These are phyloP conservation scores for Acanthamoeba lugdunensis DNA, from an alignment of 208 protist genomes.

Conservation along the genomic window DNA sequence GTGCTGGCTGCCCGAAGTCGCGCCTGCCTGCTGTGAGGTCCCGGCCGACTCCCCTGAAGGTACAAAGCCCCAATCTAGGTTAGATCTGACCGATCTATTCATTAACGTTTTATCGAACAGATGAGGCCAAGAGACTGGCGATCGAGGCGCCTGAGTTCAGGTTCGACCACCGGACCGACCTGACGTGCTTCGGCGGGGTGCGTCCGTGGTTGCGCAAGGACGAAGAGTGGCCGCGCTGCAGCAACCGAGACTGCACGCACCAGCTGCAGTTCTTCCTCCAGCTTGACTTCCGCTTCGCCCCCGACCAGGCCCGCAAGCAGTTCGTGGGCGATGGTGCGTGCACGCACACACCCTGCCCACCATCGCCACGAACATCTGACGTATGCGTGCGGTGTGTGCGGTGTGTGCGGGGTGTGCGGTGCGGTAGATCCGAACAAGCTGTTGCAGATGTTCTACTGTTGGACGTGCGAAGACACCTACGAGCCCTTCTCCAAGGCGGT, in stretches of 20 bases:
- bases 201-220: not conserved
- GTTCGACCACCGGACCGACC: not conserved
- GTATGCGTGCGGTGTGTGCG: not conserved
- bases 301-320: not conserved
- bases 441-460: not conserved
- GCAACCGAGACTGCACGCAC: not conserved
- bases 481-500: not conserved
- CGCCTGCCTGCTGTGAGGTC: too few relatives aligned
- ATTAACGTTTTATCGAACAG: too few relatives aligned
- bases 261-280: not conserved
- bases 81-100: too few relatives aligned
- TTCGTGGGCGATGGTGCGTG: too few relatives aligned
- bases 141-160: not conserved
- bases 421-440: not conserved
- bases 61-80: too few relatives aligned
- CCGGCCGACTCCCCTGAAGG: too few relatives aligned
- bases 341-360: not conserved
- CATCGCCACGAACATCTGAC: not conserved
- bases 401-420: not conserved
- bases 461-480: not conserved
- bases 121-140: too few relatives aligned
- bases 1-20: not conserved
- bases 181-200: not conserved
- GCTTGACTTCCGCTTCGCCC: not conserved
- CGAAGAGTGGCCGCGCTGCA: not conserved